Conservation (phyloP, 2,329 filamentous ascomycete species). For the Cylindrodendrum hubeiense region DNA sequence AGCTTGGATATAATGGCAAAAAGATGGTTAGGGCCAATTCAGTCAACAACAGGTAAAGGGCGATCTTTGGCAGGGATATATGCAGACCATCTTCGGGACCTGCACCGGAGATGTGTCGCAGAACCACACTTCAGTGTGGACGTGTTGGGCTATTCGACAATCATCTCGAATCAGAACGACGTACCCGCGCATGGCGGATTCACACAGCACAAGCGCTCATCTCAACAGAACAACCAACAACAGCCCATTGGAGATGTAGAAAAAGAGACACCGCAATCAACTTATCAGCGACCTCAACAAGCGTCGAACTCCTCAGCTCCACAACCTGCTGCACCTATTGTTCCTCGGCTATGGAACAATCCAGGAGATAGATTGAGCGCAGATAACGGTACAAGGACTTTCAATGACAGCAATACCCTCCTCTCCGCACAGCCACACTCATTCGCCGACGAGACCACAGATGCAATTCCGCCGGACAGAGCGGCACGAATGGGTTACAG, state of each 20-base stretch:
- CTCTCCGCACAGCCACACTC: neutral
- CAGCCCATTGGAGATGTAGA: neutral
- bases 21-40: conserved; percentile 14
- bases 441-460: neutral
- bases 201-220: neutral
- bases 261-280: neutral
- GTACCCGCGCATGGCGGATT: neutral
- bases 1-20: conserved; percentile 17
- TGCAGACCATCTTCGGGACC: conserved; percentile 17
- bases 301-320: no score
- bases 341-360: neutral
- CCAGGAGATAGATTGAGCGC: neutral
- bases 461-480: neutral
- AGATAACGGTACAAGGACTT: no score
- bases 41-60: neutral
- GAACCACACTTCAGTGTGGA: conserved; percentile 17
- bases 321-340: neutral
- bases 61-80: conserved; percentile 16
- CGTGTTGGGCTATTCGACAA: conserved; percentile 16
- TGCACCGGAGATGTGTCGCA: conserved; percentile 10
- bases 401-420: neutral
- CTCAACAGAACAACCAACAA: neutral
- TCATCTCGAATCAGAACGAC: conserved; percentile 13
- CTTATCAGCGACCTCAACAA: neutral
- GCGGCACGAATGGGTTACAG: neutral